Conservation (phyloP, 495 filamentous ascomycete species). For the Venustampulla echinocandica region DNA sequence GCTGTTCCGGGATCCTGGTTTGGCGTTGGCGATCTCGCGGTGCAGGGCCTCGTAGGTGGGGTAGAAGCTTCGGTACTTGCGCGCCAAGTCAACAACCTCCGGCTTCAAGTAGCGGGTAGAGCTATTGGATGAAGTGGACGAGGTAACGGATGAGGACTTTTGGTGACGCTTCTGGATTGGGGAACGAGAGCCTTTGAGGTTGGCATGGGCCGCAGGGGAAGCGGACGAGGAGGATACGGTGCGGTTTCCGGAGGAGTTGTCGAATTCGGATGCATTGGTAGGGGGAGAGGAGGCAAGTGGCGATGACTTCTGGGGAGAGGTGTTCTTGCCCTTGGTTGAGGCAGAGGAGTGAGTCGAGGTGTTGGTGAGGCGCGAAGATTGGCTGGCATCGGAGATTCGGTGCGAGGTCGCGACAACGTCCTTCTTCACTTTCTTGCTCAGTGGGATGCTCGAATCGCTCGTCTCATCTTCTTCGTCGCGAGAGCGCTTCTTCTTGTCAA, state of each 20-base stretch:
- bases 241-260: conserved; percentile 19
- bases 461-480: conserved; percentile 21
- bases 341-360: conserved; percentile 20
- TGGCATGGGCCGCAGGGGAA: conserved; percentile 13
- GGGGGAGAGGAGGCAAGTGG: conserved; percentile 68
- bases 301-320: conserved; percentile 54
- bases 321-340: conserved; percentile 16
- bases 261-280: conserved; percentile 62
- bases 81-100: conserved; percentile 13
- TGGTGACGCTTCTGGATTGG: conserved; percentile 25
- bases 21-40: conserved; percentile 40
- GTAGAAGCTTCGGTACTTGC: conserved; percentile 35
- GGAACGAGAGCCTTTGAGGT: conserved; percentile 15
- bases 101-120: conserved; percentile 17
- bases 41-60: conserved; percentile 55
- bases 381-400: conserved; percentile 39
- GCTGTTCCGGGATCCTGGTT: conserved; percentile 36
- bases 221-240: conserved; percentile 16
- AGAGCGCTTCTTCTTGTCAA: conserved; percentile 25
- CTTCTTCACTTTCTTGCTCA: conserved; percentile 20
- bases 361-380: conserved; percentile 27
- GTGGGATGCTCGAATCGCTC: conserved; percentile 19
- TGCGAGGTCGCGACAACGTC: conserved; percentile 23
- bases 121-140: conserved; percentile 25
- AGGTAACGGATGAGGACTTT: conserved; percentile 19